These are phyloP conservation scores for Sclerotiophoma versabilis DNA, from an alignment of 2,329 filamentous ascomycete genomes.

Conservation along the genomic window DNA sequence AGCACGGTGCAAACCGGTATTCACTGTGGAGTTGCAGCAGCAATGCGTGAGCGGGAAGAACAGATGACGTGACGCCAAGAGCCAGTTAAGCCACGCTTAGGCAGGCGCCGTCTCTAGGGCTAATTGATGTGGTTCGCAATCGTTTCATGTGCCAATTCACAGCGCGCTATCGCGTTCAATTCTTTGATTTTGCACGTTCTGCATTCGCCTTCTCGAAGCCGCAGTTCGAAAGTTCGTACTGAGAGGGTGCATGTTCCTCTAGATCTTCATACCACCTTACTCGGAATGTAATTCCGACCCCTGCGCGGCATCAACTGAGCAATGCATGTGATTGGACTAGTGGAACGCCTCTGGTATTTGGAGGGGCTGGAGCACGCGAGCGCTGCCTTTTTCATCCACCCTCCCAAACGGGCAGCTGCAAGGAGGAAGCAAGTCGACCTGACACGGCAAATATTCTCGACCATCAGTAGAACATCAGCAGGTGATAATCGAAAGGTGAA, in stretches of 20 bases:
- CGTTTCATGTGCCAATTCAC: conserved; percentile 2
- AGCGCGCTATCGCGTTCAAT: neutral
- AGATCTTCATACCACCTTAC: neutral
- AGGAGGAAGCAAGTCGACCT: neutral
- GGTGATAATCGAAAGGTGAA: neutral
- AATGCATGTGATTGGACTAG: conserved; percentile 12
- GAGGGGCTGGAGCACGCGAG: conserved; percentile 13
- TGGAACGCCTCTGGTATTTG: conserved; percentile 1
- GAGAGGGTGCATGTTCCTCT: neutral
- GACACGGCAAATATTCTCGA: neutral
- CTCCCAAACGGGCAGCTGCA: neutral
- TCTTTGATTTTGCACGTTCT: neutral
- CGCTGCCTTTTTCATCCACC: neutral
- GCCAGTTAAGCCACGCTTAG: conserved; percentile 9
- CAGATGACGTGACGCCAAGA: conserved; percentile 23
- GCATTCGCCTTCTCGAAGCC: too few species aligned
- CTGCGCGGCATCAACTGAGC: conserved; percentile 3
- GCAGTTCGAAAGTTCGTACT: neutral
- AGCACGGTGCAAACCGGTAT: conserved; percentile 33
- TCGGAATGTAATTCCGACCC: conserved; percentile 6
- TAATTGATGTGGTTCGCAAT: neutral
- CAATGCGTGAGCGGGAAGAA: conserved; percentile 13
- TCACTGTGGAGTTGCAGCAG: conserved; percentile 21
- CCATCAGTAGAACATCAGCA: neutral
- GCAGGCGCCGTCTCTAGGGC: conserved; percentile 6